Conservation (phyloP, 2,329 filamentous ascomycete species). For the Fusarium verrucosum region DNA sequence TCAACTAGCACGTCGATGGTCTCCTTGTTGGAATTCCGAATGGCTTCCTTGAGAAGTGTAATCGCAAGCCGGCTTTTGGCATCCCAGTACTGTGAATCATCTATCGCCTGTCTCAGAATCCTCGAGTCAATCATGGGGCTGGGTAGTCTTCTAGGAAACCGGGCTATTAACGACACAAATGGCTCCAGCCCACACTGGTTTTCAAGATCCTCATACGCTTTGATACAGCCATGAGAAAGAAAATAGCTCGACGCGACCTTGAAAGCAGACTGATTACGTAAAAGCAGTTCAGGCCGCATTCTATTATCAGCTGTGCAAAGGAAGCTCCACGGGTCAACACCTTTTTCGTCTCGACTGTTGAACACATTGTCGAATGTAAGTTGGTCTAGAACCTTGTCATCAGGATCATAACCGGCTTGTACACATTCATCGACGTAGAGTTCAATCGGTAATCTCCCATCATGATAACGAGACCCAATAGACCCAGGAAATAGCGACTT, state of each 20-base stretch:
- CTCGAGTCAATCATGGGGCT: no score
- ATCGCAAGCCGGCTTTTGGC: no score
- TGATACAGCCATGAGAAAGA: not conserved
- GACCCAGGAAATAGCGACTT: not conserved
- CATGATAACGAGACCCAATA: no score
- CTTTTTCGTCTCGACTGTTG: not conserved
- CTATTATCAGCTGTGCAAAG: not conserved
- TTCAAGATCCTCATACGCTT: not conserved
- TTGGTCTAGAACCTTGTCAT: not conserved
- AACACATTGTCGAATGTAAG: not conserved
- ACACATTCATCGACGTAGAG: not conserved
- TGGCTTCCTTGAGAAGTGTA: no score
- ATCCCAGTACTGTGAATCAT: not conserved
- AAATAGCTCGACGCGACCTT: not conserved
- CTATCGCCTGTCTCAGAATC: no score
- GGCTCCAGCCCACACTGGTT: not conserved
- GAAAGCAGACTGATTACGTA: no score
- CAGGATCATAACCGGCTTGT: not conserved
- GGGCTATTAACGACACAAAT: no score
- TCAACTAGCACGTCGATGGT: not conserved
- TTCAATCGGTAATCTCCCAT: not conserved
- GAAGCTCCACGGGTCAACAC: not conserved
- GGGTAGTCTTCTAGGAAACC: no score
- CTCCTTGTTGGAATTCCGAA: rapidly evolving
- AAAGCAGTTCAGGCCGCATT: not conserved